Evolutionary conservation across 192 early-diverging fungal genomes (phyloP).

Genomic region (Rhizophagus prolifer): DNA sequence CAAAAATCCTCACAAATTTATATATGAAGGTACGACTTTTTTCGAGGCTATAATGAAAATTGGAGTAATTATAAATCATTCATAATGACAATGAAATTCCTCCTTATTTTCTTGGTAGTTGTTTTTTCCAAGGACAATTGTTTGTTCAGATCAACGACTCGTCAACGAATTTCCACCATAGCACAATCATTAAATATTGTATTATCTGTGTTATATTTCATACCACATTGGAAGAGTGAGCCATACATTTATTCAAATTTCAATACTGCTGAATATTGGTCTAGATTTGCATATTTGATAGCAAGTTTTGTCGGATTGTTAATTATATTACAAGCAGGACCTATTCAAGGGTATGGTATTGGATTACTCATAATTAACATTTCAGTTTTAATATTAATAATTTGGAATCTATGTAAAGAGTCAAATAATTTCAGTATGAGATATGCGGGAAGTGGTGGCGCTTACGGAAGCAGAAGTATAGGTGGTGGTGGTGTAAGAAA

Average conservation of each 20-base stretch:
- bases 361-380: slow-evolving; percentile 43
- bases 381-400: slow-evolving; percentile 40
- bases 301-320: slow-evolving; percentile 56
- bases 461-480: not conserved
- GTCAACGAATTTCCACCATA: slow-evolving; percentile 48
- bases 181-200: slow-evolving; percentile 51
- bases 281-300: slow-evolving; percentile 42
- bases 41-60: slow-evolving; percentile 38
- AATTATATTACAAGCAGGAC: slow-evolving; percentile 47
- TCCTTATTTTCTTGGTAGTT: slow-evolving; percentile 44
- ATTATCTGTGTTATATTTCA: slow-evolving; percentile 48
- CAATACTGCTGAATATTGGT: slow-evolving; percentile 52
- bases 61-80: slow-evolving; percentile 57
- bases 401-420: slow-evolving; percentile 41
- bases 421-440: slow-evolving; percentile 27
- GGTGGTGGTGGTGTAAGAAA: not conserved
- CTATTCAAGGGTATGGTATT: slow-evolving; percentile 45
- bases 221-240: slow-evolving; percentile 54
- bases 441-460: not conserved
- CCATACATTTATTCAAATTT: slow-evolving; percentile 60
- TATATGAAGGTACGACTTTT: slow-evolving; percentile 55
- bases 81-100: slow-evolving; percentile 56
- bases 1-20: slow-evolving; percentile 57
- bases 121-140: slow-evolving; percentile 65
- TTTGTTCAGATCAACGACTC: slow-evolving; percentile 45